These are phyloP conservation scores for Mycena epipterygia DNA, from an alignment of 768 basidiomycete species.

Conservation along the genomic window DNA sequence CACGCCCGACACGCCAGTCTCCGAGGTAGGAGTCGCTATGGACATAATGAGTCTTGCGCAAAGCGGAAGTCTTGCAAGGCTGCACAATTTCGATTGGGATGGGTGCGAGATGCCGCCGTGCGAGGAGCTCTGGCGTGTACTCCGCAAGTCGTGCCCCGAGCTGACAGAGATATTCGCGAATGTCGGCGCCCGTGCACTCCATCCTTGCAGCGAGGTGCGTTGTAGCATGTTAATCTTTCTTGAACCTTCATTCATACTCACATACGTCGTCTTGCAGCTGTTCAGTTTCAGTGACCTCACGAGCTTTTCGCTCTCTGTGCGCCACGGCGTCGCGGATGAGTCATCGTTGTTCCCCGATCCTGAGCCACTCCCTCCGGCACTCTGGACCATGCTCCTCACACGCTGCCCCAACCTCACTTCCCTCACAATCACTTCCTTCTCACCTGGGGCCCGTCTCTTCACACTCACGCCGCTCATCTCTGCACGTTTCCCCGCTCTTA, in stretches of 20 bases:
- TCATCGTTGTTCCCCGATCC: constrained; percentile 55
- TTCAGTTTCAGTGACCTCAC: constrained; percentile 60
- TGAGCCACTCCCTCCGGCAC: constrained; percentile 54
- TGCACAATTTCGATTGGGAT: constrained; percentile 67
- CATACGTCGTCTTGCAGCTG: constrained; percentile 41
- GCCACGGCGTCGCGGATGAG: constrained; percentile 59
- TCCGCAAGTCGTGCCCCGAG: constrained; percentile 57
- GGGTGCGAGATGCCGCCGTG: constrained; percentile 61
- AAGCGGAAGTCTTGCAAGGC: constrained; percentile 44
- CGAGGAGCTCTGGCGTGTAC: constrained; percentile 57
- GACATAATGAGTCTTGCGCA: constrained; percentile 50
- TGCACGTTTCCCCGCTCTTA: too few species aligned
- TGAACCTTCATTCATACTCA: background rate
- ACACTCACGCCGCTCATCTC: too few species aligned
- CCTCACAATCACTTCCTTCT: constrained; percentile 64
- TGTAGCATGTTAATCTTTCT: background rate
- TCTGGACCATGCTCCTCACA: constrained; percentile 64
- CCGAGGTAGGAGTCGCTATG: constrained; percentile 60
- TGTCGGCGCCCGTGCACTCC: constrained; percentile 52
- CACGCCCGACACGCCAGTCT: constrained; percentile 53
- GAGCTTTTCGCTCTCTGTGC: constrained; percentile 61
- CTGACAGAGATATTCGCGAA: constrained; percentile 61
- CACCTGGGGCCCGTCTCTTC: constrained; percentile 58
- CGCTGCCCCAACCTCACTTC: constrained; percentile 64
- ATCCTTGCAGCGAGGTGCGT: constrained; percentile 49